phyloP scores from a whole-genome alignment of 441 rosid species.

The Kokia cookei region DNA sequence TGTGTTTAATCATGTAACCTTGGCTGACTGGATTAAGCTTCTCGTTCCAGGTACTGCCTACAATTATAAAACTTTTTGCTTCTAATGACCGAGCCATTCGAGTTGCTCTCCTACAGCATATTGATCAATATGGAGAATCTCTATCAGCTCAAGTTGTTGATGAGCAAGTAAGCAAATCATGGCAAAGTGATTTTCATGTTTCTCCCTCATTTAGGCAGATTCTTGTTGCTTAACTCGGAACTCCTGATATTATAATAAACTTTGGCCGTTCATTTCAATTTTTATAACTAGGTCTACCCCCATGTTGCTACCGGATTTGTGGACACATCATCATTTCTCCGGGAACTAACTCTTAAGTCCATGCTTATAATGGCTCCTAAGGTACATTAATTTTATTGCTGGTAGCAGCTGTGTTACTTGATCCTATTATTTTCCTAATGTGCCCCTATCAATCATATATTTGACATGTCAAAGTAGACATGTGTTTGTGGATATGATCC shows the following conservation, averaged over 20 bases:
- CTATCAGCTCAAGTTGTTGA: conserved; percentile 79
- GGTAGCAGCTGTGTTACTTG: not conserved
- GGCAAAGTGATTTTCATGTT: not conserved
- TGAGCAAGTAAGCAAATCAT: conserved; percentile 71
- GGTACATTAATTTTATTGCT: conserved; percentile 35
- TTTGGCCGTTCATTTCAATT: conserved; percentile 8
- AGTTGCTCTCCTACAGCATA: conserved; percentile 90
- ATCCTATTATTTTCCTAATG: not conserved
- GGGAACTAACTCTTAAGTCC: conserved; percentile 97
- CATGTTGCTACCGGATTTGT: conserved; percentile 92
- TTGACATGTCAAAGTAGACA: not conserved
- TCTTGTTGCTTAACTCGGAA: conserved; percentile 5
- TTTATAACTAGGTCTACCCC: conserved; percentile 65
- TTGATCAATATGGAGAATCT: conserved; percentile 95
- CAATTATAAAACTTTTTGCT: conserved; percentile 81
- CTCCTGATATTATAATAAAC: conserved; percentile 9
- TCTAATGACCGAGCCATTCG: conserved; percentile 91
- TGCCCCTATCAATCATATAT: not conserved
- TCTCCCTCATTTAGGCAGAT: conserved; percentile 7
- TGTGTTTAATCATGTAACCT: conserved; percentile 1
- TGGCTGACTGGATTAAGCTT: conserved; percentile 13
- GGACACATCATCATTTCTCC: conserved; percentile 90
- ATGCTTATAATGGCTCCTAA: conserved; percentile 98
- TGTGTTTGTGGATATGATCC: not conserved
- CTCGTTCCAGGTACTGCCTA: conserved; percentile 66